Percentiles rank a stretch among this genome's conserved stretches.
Conservation (phyloP, 2,329 filamentous ascomycete genomes). For the Penicillium italicum region DNA sequence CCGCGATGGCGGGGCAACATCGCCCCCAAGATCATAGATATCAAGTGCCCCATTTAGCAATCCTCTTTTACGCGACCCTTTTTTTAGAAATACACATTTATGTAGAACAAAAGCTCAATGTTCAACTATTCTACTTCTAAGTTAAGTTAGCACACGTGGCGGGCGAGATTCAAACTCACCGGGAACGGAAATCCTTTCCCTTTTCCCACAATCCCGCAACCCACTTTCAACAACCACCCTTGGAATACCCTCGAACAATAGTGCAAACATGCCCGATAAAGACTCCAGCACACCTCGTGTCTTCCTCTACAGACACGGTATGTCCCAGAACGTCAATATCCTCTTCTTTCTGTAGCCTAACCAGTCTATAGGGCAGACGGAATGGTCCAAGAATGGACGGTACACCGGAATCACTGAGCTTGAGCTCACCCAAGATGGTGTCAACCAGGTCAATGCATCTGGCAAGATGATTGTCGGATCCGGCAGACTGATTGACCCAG, state of each 20-base stretch:
- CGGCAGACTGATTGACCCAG: conserved; percentile 52
- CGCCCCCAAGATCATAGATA: background rate
- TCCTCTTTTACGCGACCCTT: background rate
- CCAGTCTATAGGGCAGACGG: conserved; percentile 35
- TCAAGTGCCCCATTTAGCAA: background rate
- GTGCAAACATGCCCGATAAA: conserved; percentile 36
- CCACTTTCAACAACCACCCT: background rate
- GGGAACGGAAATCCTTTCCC: background rate
- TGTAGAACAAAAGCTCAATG: background rate
- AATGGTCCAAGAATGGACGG: conserved; percentile 48
- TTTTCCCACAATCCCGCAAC: conserved; percentile 2
- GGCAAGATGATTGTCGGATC: conserved; percentile 48
- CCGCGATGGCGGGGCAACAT: background rate
- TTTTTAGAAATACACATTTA: background rate
- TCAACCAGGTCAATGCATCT: conserved; percentile 46
- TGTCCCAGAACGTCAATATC: background rate
- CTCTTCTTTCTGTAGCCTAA: background rate
- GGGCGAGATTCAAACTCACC: background rate
- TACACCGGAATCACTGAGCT: conserved; percentile 48
- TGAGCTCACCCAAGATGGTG: conserved; percentile 41
- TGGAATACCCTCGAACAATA: background rate
- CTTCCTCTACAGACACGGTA: conserved; percentile 40
- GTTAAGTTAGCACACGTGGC: background rate
- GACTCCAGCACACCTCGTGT: conserved; percentile 40
- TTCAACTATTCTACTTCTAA: no score